These are phyloP conservation scores for Mortierella sp. DNA, from an alignment of 371 early-diverging fungal genomes.

Conservation along the genomic window DNA sequence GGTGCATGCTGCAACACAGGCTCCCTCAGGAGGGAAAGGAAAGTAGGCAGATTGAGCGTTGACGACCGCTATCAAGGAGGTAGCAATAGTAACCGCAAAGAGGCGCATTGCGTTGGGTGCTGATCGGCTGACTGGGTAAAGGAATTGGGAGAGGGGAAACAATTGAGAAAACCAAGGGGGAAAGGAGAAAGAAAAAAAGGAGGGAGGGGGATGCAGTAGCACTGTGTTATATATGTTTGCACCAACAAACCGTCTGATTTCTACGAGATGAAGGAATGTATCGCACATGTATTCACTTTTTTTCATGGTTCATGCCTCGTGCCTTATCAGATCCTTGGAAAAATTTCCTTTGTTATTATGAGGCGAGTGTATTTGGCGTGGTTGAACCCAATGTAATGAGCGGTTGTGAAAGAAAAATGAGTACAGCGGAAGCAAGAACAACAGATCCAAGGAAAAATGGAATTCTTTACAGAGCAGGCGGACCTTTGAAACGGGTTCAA, in stretches of 20 bases:
- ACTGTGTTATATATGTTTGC: neutral
- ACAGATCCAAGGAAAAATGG: neutral
- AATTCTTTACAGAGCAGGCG: neutral
- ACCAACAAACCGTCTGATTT: neutral
- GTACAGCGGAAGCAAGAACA: neutral
- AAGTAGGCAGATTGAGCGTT: slow-evolving; percentile 35
- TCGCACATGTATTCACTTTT: neutral
- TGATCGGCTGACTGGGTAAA: slow-evolving; percentile 4
- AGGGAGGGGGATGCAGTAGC: too few species aligned
- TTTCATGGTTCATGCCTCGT: neutral
- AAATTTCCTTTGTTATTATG: neutral
- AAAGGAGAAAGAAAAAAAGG: neutral
- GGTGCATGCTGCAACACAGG: slow-evolving; percentile 30
- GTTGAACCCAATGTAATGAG: slow-evolving; percentile 5
- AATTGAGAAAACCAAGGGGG: slow-evolving; percentile 5
- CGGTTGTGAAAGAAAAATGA: neutral
- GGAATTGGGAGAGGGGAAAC: slow-evolving; percentile 10
- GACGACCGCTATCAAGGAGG: slow-evolving; percentile 24
- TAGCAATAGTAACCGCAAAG: slow-evolving; percentile 17
- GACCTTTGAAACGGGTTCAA: slow-evolving; percentile 4
- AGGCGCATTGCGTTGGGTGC: slow-evolving; percentile 31
- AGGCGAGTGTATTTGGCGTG: too few species aligned
- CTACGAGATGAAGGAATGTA: neutral
- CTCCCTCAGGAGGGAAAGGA: slow-evolving; percentile 36
- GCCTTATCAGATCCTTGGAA: slow-evolving; percentile 7